Evolutionary conservation across 768 basidiomycete genomes (phyloP).

Genomic region (Zangia roseola): DNA sequence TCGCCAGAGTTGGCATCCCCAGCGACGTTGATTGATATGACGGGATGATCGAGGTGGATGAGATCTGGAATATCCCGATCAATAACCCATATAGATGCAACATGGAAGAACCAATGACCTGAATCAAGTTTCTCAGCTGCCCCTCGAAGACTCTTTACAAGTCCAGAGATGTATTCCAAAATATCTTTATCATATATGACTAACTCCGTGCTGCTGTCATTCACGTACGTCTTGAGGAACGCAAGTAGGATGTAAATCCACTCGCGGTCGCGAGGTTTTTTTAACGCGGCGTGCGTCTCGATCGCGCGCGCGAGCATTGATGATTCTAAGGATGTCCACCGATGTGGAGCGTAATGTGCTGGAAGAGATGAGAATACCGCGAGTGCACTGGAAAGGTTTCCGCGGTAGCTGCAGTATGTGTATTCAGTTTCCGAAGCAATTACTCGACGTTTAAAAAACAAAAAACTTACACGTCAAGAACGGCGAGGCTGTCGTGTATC

Average conservation of each 20-base stretch:
- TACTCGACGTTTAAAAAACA: neutral
- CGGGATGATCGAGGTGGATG: conserved; percentile 66
- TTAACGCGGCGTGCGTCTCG: conserved; percentile 58
- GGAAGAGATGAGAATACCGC: conserved; percentile 78
- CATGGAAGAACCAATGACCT: conserved; percentile 38
- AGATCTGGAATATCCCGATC: conserved; percentile 49
- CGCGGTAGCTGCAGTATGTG: conserved; percentile 55
- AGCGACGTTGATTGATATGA: conserved; percentile 51
- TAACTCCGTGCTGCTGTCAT: conserved; percentile 50
- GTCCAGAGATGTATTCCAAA: conserved; percentile 46
- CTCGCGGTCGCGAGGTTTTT: conserved; percentile 63
- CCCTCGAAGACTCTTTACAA: conserved; percentile 49
- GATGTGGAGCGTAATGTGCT: conserved; percentile 79
- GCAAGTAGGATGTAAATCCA: conserved; percentile 80
- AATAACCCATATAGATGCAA: conserved; percentile 5
- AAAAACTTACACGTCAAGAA: conserved; percentile 84
- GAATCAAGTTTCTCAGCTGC: conserved; percentile 53
- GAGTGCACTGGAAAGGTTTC: conserved; percentile 59
- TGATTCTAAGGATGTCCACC: conserved; percentile 78
- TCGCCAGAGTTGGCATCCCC: conserved; percentile 49
- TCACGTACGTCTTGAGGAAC: conserved; percentile 69
- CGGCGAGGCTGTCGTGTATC: conserved; percentile 82
- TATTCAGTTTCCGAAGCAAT: conserved; percentile 8
- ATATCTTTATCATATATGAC: conserved; percentile 53
- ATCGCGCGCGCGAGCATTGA: conserved; percentile 76